phyloP scores from a whole-genome alignment of 2,329 filamentous ascomycete species.

The Hymenoscyphus repandus region DNA sequence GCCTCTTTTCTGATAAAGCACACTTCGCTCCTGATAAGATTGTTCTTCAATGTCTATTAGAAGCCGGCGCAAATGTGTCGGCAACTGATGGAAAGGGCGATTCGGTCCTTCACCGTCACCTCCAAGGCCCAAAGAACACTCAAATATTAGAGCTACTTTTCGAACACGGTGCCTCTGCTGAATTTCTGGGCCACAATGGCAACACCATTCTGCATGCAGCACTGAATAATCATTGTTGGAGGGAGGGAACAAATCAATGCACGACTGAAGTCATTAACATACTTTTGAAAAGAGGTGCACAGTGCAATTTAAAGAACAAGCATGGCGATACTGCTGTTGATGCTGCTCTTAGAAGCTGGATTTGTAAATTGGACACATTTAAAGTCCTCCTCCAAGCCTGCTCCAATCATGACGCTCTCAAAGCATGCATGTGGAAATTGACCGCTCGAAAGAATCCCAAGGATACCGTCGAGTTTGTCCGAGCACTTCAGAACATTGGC shows the following conservation, averaged over 20 bases:
- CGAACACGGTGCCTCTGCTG: too few relatives aligned
- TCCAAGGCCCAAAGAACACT: slow-evolving; percentile 13
- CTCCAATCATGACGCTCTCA: not conserved
- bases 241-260: too few relatives aligned
- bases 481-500: not conserved
- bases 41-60: slow-evolving; percentile 4
- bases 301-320: slow-evolving; percentile 9
- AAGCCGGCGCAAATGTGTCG: slow-evolving; percentile 8
- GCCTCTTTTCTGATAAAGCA: not conserved
- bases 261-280: too few relatives aligned
- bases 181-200: too few relatives aligned
- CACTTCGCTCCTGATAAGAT: too few relatives aligned
- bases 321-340: slow-evolving; percentile 5
- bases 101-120: slow-evolving; percentile 9
- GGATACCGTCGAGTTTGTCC: slow-evolving; percentile 8
- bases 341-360: not conserved
- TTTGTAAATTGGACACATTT: slow-evolving; percentile 7
- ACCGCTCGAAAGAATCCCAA: not conserved
- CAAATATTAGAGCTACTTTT: slow-evolving; percentile 22
- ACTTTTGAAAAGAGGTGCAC: not conserved
- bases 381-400: slow-evolving; percentile 7
- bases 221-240: too few relatives aligned
- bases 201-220: too few relatives aligned
- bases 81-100: slow-evolving; percentile 4
- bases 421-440: slow-evolving; percentile 10